Evolutionary conservation across 352 stramenopile species (phyloP).

Genomic region (Salisapilia sapeloensis): DNA sequence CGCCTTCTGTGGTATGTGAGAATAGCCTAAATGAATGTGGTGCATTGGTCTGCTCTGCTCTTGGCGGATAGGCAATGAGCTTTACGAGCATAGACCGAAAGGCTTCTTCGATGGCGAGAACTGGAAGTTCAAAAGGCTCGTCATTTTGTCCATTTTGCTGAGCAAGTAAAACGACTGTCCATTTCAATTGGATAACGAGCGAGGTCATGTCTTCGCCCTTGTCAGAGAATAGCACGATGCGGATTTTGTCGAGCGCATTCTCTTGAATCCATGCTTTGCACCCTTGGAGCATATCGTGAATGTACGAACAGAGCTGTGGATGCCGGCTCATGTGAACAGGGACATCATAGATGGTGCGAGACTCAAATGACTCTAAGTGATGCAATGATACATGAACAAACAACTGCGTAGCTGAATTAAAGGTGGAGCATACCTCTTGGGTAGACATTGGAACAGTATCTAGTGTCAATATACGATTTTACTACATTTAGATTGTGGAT

Average conservation of each 20-base stretch:
- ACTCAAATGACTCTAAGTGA: slow-evolving; percentile 35
- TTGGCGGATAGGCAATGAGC: slow-evolving; percentile 17
- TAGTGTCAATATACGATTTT: slow-evolving; percentile 6
- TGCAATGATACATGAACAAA: slow-evolving; percentile 1
- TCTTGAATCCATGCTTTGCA: slow-evolving; percentile 38
- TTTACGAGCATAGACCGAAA: slow-evolving; percentile 43
- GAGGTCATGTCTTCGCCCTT: slow-evolving; percentile 22
- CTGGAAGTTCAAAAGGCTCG: slow-evolving; percentile 10
- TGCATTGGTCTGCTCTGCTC: no score
- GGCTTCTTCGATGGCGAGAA: slow-evolving; percentile 35
- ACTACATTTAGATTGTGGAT: slow-evolving; percentile 1
- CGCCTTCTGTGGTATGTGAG: slow-evolving; percentile 35
- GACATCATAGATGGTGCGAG: slow-evolving; percentile 45
- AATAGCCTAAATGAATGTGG: slow-evolving; percentile 52
- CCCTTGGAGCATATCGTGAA: slow-evolving; percentile 47
- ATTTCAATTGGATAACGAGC: slow-evolving; percentile 31
- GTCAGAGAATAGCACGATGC: slow-evolving; percentile 29
- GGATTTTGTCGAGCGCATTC: slow-evolving; percentile 51
- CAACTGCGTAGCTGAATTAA: neutral
- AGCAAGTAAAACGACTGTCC: slow-evolving; percentile 9
- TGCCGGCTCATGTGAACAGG: slow-evolving; percentile 68
- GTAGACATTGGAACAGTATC: slow-evolving; percentile 35
- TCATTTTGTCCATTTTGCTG: slow-evolving; percentile 4
- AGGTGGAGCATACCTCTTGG: slow-evolving; percentile 15
- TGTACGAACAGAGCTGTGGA: slow-evolving; percentile 55